Base-by-base conservation (phyloP, 805 yeast species). In the Zygotorulaspora florentina region DNA sequence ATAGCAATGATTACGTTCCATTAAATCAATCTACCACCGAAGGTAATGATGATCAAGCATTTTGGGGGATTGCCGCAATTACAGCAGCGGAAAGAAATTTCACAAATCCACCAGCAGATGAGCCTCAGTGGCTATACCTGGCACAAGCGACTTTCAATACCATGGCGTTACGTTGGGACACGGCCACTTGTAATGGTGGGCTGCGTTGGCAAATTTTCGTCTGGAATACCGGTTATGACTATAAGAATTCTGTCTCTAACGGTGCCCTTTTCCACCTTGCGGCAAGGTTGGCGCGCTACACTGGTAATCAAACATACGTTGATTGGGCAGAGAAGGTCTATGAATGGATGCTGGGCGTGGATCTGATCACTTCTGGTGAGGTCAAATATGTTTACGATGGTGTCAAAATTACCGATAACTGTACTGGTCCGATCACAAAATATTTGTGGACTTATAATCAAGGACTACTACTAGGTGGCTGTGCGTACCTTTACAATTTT, bases 31-130 rank as follows among this genome's bases (percentile, higher is more conserved):
- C 90, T 9, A 81, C 89, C 29, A 86, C 96, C 1, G 97, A 91
- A 68, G 99, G 98, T 59, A 91, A 91, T 62, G 99, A 91, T 74
- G 98, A 91, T 72, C 98, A 91, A 70, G 96, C 87, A 1, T 88
- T 91, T 65, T 91, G 98, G 98, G 98, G 96, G 4, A 73, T 93
- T 49, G 85, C 95, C 1, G 95, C 81, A 3, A 87, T 91, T 85
- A 82, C 80, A 25, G 97, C 97, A 1, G 95, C 95, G 0, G 98
- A 91, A 65, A 75, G 83, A 61, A 87, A 87, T 67, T 89, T 89
- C 62, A 70, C 87, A 1, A 80, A 83, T 57, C 89, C 95, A 2
- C 69, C 80, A 60, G 48, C 58, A 1, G 76, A 71, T 39, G 36
- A 53, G 18, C 88, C 88, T 13, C 79, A 79, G 47, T 91, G 97